These are phyloP conservation scores for Neurospora tetrasperma DNA, from an alignment of 495 filamentous ascomycete genomes.

Conservation along the genomic window DNA sequence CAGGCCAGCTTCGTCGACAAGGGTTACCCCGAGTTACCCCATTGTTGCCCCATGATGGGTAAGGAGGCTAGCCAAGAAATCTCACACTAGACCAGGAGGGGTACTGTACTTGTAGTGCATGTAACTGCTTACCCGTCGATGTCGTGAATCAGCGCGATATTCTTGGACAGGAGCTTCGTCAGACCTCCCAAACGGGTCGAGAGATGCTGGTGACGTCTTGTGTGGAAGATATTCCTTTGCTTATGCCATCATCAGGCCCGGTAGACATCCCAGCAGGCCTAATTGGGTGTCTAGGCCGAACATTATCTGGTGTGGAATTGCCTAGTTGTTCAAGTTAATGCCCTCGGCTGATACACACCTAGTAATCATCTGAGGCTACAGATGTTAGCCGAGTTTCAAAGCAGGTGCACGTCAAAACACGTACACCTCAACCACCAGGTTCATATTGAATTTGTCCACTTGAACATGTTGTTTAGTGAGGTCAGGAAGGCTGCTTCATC, in stretches of 20 bases:
- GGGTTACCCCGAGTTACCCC: conserved; percentile 1
- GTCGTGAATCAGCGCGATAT: not conserved
- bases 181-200: not conserved
- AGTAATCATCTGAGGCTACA: no score
- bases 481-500: not conserved
- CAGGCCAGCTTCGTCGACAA: conserved; percentile 3
- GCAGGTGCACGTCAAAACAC: no score
- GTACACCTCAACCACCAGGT: no score
- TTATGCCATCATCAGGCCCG: not conserved
- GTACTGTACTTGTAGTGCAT: conserved; percentile 8
- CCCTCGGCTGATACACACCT: no score
- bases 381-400: no score
- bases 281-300: not conserved
- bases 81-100: conserved; percentile 8
- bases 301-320: not conserved
- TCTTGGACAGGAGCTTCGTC: conserved; percentile 1
- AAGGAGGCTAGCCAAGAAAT: conserved; percentile 6
- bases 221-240: not conserved
- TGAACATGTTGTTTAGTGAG: not conserved
- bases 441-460: no score
- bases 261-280: not conserved
- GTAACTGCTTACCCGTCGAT: not conserved
- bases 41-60: not conserved
- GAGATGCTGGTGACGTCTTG: not conserved
- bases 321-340: no score